phyloP scores from a whole-genome alignment of 2,329 filamentous ascomycete species.

The Botrytis aclada region DNA sequence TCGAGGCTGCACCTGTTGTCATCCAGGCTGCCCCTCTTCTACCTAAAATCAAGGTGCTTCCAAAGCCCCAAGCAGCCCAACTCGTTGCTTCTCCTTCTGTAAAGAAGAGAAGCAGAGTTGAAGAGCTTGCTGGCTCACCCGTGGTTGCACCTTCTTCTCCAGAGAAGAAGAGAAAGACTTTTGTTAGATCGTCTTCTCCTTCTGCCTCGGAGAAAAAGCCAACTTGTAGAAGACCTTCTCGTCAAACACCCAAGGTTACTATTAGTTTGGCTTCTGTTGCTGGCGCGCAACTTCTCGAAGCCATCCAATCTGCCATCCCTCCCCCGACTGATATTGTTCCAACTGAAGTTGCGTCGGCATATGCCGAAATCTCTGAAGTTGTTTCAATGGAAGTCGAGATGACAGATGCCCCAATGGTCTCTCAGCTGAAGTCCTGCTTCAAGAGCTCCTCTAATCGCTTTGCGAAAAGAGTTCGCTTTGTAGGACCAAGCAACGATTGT shows the following conservation, averaged over 20 bases:
- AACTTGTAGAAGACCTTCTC: not conserved
- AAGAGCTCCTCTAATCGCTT: constrained; percentile 3
- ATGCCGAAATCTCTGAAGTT: constrained; percentile 11
- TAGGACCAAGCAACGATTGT: constrained; percentile 2
- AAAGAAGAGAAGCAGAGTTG: not conserved
- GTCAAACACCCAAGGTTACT: not conserved
- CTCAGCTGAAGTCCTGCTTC: constrained; percentile 16
- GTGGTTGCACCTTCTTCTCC: not conserved
- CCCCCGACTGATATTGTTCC: not conserved
- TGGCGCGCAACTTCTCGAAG: constrained; percentile 11
- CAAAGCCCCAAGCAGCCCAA: not conserved
- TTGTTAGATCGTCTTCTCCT: not conserved
- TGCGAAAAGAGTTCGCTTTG: constrained; percentile 13
- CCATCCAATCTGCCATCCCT: not conserved
- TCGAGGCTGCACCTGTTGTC: constrained; percentile 4
- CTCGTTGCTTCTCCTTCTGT: not conserved
- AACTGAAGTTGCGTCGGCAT: constrained; percentile 6
- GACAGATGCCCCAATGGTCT: not conserved
- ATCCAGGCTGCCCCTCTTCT: not conserved
- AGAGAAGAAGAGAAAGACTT: not conserved
- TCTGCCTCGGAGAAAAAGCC: not conserved
- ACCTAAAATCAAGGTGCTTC: not conserved
- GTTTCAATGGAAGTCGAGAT: constrained; percentile 9
- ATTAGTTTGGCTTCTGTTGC: constrained; percentile 4
- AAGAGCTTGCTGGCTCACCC: not conserved